phyloP scores from a whole-genome alignment of 2,329 filamentous ascomycete genomes.

The Aspergillus pseudoglaucus region DNA sequence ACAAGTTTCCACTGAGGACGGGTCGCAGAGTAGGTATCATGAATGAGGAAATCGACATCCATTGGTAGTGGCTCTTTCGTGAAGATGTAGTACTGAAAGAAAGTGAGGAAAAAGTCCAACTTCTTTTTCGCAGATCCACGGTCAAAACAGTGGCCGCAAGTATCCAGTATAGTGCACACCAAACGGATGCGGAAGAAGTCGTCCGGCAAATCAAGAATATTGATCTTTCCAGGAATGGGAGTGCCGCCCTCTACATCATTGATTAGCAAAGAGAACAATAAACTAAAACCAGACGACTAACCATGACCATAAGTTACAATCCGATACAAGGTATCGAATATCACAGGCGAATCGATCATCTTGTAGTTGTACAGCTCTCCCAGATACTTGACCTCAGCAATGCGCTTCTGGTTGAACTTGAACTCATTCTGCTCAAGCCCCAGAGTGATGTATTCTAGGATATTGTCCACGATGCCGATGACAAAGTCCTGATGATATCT shows the following conservation, averaged over 20 bases:
- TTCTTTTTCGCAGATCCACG: slow-evolving; percentile 92
- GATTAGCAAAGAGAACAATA: neutral
- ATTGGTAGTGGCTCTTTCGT: slow-evolving; percentile 86
- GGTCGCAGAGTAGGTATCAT: slow-evolving; percentile 79
- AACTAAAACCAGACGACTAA: slow-evolving; percentile 28
- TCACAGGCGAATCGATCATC: slow-evolving; percentile 88
- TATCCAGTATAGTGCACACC: slow-evolving; percentile 83
- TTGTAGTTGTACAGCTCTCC: slow-evolving; percentile 97
- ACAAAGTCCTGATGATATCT: slow-evolving; percentile 89
- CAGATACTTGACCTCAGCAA: slow-evolving; percentile 93
- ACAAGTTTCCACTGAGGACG: slow-evolving; percentile 91
- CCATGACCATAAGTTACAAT: slow-evolving; percentile 88
- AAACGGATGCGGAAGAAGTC: slow-evolving; percentile 95
- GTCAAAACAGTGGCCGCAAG: slow-evolving; percentile 93
- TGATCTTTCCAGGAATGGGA: slow-evolving; percentile 69
- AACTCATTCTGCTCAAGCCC: slow-evolving; percentile 95
- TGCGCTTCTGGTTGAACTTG: slow-evolving; percentile 88
- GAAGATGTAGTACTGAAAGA: slow-evolving; percentile 93
- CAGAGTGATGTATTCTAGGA: slow-evolving; percentile 79
- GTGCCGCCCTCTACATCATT: slow-evolving; percentile 58
- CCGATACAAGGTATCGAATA: slow-evolving; percentile 93
- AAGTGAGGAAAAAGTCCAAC: slow-evolving; percentile 92
- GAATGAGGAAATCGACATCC: slow-evolving; percentile 94
- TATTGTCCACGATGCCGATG: slow-evolving; percentile 82
- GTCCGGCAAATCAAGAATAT: slow-evolving; percentile 76